Evolutionary conservation across 208 protist genomes (phyloP), one percentile per base, ranked within the genome.

Genomic region (Trypanosoma melophagium): DNA sequence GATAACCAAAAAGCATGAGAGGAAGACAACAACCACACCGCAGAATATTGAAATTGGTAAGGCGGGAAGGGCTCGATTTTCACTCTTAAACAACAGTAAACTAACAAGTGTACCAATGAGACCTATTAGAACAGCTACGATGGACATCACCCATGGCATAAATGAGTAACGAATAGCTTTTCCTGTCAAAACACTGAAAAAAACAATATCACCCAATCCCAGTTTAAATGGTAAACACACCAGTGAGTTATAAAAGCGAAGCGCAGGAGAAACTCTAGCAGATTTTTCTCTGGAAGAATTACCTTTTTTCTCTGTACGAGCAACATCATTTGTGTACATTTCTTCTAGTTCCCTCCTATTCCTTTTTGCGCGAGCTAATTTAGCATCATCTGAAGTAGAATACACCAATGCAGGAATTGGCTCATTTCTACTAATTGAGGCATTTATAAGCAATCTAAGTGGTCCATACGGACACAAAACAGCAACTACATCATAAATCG

Each of bases 201-300:
- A 96, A 31, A 93, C 84, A 56, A 96, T 95, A 66, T 96, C 91
- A 13, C 91, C 91, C 12, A 96, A 63, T 5, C 91, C 91, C 0
- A 96, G 76, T 65, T 93, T 85, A 72, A 92, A 87, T 7, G 86
- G 82, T 25, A 19, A 31, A 35, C 28, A 2, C 16, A 19, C n/a
- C 9, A 76, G 40, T 14, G 45, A 9, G 16, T 40, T 45, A 51
- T 66, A 59, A 8, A 76, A 12, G 35, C 13, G 21, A 63, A 45
- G 57, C n/a, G 38, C 40, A 49, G 41, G 24, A 16, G 61, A 49
- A 41, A 28, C 14, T 54, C 66, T 5, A 38, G 47, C 60, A 28
- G 8, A 13, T 42, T 0, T 31, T 55, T 57, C 12, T 35, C 22
- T 0, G 35, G 1, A 9, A 0, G 19, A 21, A 22, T 35, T 49